Evolutionary conservation across 2,329 filamentous ascomycete genomes (phyloP), one percentile per base, ranked within the genome.

Genomic region (Cercospora zeae-maydis): DNA sequence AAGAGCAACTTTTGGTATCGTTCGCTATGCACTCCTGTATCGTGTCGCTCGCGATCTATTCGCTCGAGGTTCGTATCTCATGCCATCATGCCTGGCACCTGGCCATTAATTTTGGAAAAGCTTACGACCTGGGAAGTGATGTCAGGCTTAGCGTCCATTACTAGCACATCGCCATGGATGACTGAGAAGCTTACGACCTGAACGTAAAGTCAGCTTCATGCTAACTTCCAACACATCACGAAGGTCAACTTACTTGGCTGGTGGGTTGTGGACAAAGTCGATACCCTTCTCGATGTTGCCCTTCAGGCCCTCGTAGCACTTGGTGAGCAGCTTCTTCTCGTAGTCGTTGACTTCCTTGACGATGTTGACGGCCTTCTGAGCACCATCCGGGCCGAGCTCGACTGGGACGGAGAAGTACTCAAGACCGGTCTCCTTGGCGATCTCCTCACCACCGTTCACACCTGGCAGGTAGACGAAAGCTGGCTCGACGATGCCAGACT

Each of bases 351-450:
- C 86, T 67, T 84, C 84, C 73, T 83, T 84, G 70, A 98, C 84
- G 67, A 92, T 85, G 80, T 98, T 92, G 74, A 84, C 83, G 72
- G 87, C 92, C 82, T 95, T 95, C 82, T 95, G 89, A 62, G 85
- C 92, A 79, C 95, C 95, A 72, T 87, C 87, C 76, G 66, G 64
- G 75, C 95, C 95, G 71, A 99, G 92, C 82, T 96, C 91, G 71
- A 98, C 86, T 65, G 93, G 93, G 60, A 96, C 92, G 63, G 95
- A 96, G 86, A 99, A 99, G 84, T 91, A 99, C 61, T 99, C 93
- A 67, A 79, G 77, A 71, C 92, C 93, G 66, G 89, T 92, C 75
- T 88, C 86, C 84, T 96, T 92, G 67, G 84, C 85, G 72, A 99
- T 89, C 70, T 86, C 91, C 59, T 93, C 90, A 75, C 95, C 95